Base-by-base conservation (phyloP, 306 rosid species). In the Clitoria ternatea region DNA sequence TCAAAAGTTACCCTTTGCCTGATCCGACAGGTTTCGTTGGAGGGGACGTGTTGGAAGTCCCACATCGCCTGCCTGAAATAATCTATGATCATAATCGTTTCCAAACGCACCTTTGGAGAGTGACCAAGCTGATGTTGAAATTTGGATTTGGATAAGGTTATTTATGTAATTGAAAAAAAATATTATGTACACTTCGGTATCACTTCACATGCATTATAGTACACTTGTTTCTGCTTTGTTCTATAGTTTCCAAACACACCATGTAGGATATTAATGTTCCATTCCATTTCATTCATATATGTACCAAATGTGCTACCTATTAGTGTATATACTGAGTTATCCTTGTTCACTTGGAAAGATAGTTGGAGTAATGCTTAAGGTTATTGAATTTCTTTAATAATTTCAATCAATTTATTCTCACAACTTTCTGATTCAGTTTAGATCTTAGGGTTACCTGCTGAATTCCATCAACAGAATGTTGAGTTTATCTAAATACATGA, bases 401-500 rank as follows among this genome's bases (percentile, higher is more conserved):
- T 13, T 61, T 18, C 72, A 20, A 30, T 70, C 29, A 18, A 18
- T 54, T 59, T 55, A 19, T 49, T n/a, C 63, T 47, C 26, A 13
- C 44, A 30, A 22, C 52, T 55, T 54, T 30, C 22, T 76, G 18
- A 6, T 52, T 54, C 53, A 68, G 37, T 33, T 33, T 18, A 44
- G 30, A 56, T 57, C 69, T 29, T 15, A 23, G 48, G 37, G 13
- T 29, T 69, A 22, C 5, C 27, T 5, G 48, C 37, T 57, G 71
- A 23, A 67, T 26, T 62, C 33, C 70, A 39, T 59, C 39, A 50
- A 62, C 44, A 44, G 30, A 61, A 54, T 60, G 60, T 63, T 69
- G 9, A 27, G 42, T 57, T 65, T 78, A 39, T 82, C 60, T 44
- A 66, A 70, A 70, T 76, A 53, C 69, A 55, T 63, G 55, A 70